Evolutionary conservation across 2,329 filamentous ascomycete species (phyloP).

Genomic region (Ophiocordyceps camponoti-leonardi): DNA sequence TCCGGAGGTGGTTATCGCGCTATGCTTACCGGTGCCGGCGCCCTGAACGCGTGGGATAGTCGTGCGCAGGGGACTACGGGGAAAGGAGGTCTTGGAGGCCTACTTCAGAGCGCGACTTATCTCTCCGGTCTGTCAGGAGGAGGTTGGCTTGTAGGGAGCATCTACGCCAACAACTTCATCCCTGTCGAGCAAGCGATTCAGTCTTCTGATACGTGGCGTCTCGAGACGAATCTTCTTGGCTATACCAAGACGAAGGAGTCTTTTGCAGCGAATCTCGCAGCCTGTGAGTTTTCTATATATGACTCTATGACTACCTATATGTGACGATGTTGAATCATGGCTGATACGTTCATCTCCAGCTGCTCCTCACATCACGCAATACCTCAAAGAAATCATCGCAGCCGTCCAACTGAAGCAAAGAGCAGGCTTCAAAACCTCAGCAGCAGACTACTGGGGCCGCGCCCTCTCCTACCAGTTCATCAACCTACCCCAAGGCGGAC

Average conservation of each 20-base stretch:
- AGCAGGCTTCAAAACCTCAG: constrained; percentile 17
- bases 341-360: too few relatives aligned
- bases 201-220: constrained; percentile 20
- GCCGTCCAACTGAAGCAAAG: constrained; percentile 19
- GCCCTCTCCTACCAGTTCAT: constrained; percentile 77
- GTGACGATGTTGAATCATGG: too few relatives aligned
- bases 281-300: neutral
- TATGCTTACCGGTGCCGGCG: constrained; percentile 73
- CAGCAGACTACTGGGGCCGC: constrained; percentile 72
- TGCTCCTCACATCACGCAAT: neutral
- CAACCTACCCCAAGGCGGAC: constrained; percentile 57
- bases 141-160: constrained; percentile 65
- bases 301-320: too few relatives aligned
- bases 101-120: constrained; percentile 70
- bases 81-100: constrained; percentile 55
- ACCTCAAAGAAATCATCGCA: constrained; percentile 11
- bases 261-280: neutral
- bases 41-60: constrained; percentile 60
- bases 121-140: constrained; percentile 67
- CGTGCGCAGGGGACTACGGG: constrained; percentile 33
- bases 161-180: constrained; percentile 74
- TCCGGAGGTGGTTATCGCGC: constrained; percentile 79
- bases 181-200: constrained; percentile 26
- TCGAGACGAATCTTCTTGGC: constrained; percentile 23
- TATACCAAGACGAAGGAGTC: constrained; percentile 1